phyloP scores from a whole-genome alignment of 2,329 filamentous ascomycete genomes.

The Ambrosiella cleistominuta region DNA sequence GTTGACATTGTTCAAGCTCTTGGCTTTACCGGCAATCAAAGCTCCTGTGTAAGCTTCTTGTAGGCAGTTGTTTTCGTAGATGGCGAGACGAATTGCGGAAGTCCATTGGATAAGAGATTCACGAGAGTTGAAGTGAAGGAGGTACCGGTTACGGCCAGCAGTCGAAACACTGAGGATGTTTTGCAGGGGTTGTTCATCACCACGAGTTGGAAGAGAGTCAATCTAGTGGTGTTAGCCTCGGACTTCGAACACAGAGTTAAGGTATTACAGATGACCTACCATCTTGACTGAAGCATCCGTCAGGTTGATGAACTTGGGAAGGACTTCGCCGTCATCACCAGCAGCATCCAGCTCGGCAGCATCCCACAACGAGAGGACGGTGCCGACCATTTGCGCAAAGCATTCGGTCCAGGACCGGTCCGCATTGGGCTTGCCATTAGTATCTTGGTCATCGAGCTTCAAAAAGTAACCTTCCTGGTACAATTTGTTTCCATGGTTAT shows the following conservation, averaged over 20 bases:
- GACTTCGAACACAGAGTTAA: neutral
- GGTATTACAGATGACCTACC: slow-evolving; percentile 36
- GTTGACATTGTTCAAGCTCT: slow-evolving; percentile 73
- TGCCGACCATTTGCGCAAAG: slow-evolving; percentile 91
- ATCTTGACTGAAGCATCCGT: slow-evolving; percentile 97
- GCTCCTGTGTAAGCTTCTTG: slow-evolving; percentile 96
- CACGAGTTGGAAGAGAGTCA: slow-evolving; percentile 78
- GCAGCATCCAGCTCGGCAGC: slow-evolving; percentile 78
- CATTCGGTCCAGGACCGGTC: slow-evolving; percentile 91
- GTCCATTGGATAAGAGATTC: slow-evolving; percentile 94
- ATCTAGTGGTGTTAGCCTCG: slow-evolving; percentile 34
- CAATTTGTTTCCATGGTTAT: slow-evolving; percentile 87
- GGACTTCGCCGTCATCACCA: slow-evolving; percentile 65
- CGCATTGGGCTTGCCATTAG: slow-evolving; percentile 64
- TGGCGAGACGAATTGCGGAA: slow-evolving; percentile 75
- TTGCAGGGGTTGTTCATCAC: slow-evolving; percentile 58
- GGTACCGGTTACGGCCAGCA: slow-evolving; percentile 83
- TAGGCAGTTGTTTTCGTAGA: slow-evolving; percentile 83
- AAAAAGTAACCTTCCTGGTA: slow-evolving; percentile 97
- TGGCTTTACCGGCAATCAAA: slow-evolving; percentile 87
- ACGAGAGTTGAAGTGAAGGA: slow-evolving; percentile 90
- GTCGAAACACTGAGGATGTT: slow-evolving; percentile 94
- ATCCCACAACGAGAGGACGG: slow-evolving; percentile 89
- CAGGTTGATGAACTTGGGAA: slow-evolving; percentile 87
- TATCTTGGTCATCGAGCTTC: slow-evolving; percentile 88